Conservation (phyloP, 768 basidiomycete genomes). For the Flagelloscypha sp. region DNA sequence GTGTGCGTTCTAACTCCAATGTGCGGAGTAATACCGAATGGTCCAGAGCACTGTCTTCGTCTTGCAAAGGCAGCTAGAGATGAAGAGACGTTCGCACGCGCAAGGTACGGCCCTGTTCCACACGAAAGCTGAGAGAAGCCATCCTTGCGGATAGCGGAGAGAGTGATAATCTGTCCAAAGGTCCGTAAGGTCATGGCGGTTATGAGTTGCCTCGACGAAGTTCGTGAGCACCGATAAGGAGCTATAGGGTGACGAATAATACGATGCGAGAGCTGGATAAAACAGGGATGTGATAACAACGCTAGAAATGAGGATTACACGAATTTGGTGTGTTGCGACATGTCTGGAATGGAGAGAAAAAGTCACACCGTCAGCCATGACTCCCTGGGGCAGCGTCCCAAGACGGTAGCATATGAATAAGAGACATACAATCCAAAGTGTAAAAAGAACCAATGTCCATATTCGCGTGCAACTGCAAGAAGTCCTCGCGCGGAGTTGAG, state of each 20-base stretch:
- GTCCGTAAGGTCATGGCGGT: slow-evolving; percentile 57
- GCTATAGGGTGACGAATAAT: slow-evolving; percentile 65
- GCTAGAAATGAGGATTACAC: slow-evolving; percentile 79
- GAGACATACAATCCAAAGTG: slow-evolving; percentile 71
- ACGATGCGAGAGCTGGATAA: slow-evolving; percentile 83
- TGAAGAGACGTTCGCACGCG: slow-evolving; percentile 71
- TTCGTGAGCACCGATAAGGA: slow-evolving; percentile 59
- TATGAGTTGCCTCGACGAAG: slow-evolving; percentile 46
- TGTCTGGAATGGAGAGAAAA: slow-evolving; percentile 40
- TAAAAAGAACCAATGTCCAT: slow-evolving; percentile 49
- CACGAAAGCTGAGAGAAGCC: slow-evolving; percentile 67
- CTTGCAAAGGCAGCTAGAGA: slow-evolving; percentile 46
- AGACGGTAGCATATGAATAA: slow-evolving; percentile 6
- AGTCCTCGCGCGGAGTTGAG: too few relatives aligned
- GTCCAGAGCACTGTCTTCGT: slow-evolving; percentile 48
- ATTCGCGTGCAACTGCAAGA: slow-evolving; percentile 22
- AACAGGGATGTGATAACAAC: slow-evolving; percentile 85
- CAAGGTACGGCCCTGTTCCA: slow-evolving; percentile 55
- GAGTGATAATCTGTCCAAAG: slow-evolving; percentile 62
- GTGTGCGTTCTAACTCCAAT: slow-evolving; percentile 54
- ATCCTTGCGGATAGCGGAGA: slow-evolving; percentile 60
- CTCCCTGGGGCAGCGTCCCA: too few relatives aligned
- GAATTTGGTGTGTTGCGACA: slow-evolving; percentile 85
- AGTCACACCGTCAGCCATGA: too few relatives aligned
- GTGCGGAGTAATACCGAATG: slow-evolving; percentile 56